Percentiles rank a stretch among this genome's conserved stretches.
phyloP scores from a whole-genome alignment of 2,329 filamentous ascomycete genomes.

The Thielaviopsis euricoi region DNA sequence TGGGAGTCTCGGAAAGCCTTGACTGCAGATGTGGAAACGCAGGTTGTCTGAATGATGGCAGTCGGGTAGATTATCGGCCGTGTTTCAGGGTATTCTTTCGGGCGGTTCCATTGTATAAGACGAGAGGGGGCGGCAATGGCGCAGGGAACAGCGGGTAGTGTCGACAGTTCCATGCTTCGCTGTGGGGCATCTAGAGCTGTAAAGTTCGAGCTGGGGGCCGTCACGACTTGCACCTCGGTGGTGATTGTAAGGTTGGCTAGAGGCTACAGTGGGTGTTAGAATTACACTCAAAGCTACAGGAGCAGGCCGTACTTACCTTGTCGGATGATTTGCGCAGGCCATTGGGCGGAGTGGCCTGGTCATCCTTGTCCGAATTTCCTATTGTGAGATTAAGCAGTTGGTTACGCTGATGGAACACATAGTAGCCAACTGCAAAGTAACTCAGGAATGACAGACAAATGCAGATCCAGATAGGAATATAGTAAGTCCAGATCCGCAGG shows the following conservation, averaged over 20 bases:
- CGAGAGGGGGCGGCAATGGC: not conserved
- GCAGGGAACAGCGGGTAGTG: not conserved
- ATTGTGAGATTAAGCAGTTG: slow-evolving; percentile 31
- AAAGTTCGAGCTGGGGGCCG: not conserved
- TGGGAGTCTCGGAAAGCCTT: slow-evolving; percentile 10
- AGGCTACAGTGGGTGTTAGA: not conserved
- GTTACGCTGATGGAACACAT: slow-evolving; percentile 42
- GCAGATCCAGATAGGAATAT: slow-evolving; percentile 44
- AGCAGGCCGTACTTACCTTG: slow-evolving; percentile 16
- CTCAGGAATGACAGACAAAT: slow-evolving; percentile 37
- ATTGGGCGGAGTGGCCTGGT: slow-evolving; percentile 15
- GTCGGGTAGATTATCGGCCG: slow-evolving; percentile 1
- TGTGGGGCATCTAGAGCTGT: not conserved
- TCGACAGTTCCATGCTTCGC: not conserved
- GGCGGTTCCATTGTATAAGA: slow-evolving; percentile 4
- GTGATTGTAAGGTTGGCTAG: slow-evolving; percentile 27
- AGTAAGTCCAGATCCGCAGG: slow-evolving; percentile 44
- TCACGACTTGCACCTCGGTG: slow-evolving; percentile 25
- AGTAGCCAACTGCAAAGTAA: slow-evolving; percentile 40
- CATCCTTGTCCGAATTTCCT: slow-evolving; percentile 15
- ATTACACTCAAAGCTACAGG: not conserved
- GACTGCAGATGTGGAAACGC: slow-evolving; percentile 14
- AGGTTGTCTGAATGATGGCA: slow-evolving; percentile 16
- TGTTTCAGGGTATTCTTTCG: slow-evolving; percentile 4
- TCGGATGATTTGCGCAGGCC: slow-evolving; percentile 19